Evolutionary conservation across 257 asterid species (phyloP).

Genomic region (Penstemon eatonii): DNA sequence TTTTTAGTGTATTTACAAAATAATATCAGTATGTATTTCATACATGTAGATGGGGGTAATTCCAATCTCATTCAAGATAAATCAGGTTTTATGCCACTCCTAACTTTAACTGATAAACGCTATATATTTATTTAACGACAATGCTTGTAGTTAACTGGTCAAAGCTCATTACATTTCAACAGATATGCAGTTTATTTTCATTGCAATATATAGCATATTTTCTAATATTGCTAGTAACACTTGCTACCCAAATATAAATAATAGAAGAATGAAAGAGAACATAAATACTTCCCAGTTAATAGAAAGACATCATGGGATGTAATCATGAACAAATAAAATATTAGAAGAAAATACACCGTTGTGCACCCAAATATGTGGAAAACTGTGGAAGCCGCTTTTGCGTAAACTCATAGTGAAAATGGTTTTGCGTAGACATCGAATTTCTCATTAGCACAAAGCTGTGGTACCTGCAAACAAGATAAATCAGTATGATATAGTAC

Average conservation of each 20-base stretch:
- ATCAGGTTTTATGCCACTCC: no score
- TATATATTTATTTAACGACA: no score
- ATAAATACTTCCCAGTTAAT: background rate
- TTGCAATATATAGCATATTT: background rate
- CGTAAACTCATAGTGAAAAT: conserved; percentile 51
- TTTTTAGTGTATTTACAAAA: no score
- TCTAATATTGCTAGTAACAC: background rate
- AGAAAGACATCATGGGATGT: conserved; percentile 1
- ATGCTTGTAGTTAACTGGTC: no score
- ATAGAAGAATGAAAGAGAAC: background rate
- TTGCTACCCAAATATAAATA: background rate
- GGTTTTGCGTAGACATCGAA: conserved; percentile 82
- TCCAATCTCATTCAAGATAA: no score
- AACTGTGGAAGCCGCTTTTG: background rate
- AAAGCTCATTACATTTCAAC: background rate
- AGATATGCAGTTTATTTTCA: no score
- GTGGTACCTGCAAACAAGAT: conserved; percentile 17
- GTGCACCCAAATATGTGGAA: conserved; percentile 6
- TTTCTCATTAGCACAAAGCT: background rate
- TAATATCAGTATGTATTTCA: no score
- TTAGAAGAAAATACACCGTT: background rate
- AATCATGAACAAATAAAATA: conserved; percentile 22
- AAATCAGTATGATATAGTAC: background rate
- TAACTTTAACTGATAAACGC: no score
- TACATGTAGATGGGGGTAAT: no score